Percentiles rank a stretch among this genome's conserved stretches.
phyloP scores from a whole-genome alignment of 1,284 basidiomycete genomes.

The Xerocomus minutiporus region DNA sequence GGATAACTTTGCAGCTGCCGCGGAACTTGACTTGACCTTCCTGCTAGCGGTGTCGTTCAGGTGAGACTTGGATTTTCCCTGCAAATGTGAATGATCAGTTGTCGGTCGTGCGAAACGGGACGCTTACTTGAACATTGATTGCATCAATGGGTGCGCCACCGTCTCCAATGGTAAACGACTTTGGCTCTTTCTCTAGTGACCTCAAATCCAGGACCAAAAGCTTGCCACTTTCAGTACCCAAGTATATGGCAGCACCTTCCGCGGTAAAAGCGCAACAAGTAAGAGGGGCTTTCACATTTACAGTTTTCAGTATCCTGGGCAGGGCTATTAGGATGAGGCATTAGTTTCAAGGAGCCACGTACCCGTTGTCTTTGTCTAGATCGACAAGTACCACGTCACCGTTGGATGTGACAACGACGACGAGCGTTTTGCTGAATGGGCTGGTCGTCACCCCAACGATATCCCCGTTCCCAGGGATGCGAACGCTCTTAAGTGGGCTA shows the following conservation, averaged over 20 bases:
- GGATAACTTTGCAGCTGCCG: slow-evolving; percentile 6
- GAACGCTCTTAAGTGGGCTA: slow-evolving; percentile 48
- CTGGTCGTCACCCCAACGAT: slow-evolving; percentile 56
- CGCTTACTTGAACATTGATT: slow-evolving; percentile 53
- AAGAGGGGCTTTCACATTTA: slow-evolving; percentile 48
- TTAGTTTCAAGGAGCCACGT: slow-evolving; percentile 20
- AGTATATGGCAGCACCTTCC: slow-evolving; percentile 60
- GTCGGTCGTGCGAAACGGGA: neutral
- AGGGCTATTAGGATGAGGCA: neutral
- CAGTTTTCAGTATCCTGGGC: slow-evolving; percentile 50
- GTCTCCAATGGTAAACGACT: slow-evolving; percentile 46
- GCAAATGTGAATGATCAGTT: neutral
- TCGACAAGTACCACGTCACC: slow-evolving; percentile 58
- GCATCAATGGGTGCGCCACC: slow-evolving; percentile 44
- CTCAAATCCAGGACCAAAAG: slow-evolving; percentile 60
- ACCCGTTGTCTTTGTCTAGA: slow-evolving; percentile 71
- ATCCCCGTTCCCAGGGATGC: slow-evolving; percentile 43
- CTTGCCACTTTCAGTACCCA: slow-evolving; percentile 60
- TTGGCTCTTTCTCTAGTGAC: slow-evolving; percentile 57
- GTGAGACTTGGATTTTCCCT: slow-evolving; percentile 37
- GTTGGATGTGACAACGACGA: slow-evolving; percentile 51
- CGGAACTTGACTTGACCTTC: slow-evolving; percentile 14
- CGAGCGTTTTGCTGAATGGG: slow-evolving; percentile 67
- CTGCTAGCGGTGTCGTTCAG: slow-evolving; percentile 1
- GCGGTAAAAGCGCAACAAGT: slow-evolving; percentile 61